Evolutionary conservation across 805 yeast species (phyloP).

Genomic region (Suhomyces xylopsoci): DNA sequence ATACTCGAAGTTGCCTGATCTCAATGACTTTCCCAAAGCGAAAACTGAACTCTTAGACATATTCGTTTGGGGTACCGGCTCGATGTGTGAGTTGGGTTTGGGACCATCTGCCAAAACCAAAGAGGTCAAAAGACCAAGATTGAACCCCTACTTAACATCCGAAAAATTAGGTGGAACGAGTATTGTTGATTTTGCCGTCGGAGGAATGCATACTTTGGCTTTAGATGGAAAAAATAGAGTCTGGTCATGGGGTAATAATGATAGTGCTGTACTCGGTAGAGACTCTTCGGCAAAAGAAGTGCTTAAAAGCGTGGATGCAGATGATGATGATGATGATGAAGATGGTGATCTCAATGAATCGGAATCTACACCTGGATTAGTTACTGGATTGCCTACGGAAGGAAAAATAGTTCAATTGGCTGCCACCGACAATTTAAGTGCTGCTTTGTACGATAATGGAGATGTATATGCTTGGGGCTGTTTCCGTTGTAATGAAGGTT

Average conservation of each 20-base stretch:
- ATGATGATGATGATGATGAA: constrained; percentile 50
- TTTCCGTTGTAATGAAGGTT: constrained; percentile 90
- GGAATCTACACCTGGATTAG: constrained; percentile 85
- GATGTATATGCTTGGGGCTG: constrained; percentile 98
- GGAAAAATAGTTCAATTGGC: constrained; percentile 71
- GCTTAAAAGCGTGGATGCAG: constrained; percentile 63
- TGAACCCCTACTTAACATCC: constrained; percentile 69
- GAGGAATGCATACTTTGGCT: constrained; percentile 93
- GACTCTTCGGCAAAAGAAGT: constrained; percentile 67
- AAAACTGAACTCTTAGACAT: constrained; percentile 60
- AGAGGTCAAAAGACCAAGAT: constrained; percentile 93
- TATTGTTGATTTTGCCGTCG: constrained; percentile 85
- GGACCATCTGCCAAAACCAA: constrained; percentile 91
- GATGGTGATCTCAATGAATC: constrained; percentile 84
- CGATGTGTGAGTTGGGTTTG: constrained; percentile 96
- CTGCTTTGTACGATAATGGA: constrained; percentile 74
- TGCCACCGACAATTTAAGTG: constrained; percentile 90
- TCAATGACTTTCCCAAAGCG: constrained; percentile 38
- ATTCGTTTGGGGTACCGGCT: constrained; percentile 94
- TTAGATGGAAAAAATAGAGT: constrained; percentile 69
- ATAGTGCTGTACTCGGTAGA: constrained; percentile 87
- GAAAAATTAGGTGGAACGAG: constrained; percentile 51
- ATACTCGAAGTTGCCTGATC: constrained; percentile 44
- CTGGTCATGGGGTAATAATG: constrained; percentile 99
- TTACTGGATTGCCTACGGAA: constrained; percentile 59